Evolutionary conservation across 805 yeast species (phyloP).

Genomic region (Saccharomycopsis olivae): DNA sequence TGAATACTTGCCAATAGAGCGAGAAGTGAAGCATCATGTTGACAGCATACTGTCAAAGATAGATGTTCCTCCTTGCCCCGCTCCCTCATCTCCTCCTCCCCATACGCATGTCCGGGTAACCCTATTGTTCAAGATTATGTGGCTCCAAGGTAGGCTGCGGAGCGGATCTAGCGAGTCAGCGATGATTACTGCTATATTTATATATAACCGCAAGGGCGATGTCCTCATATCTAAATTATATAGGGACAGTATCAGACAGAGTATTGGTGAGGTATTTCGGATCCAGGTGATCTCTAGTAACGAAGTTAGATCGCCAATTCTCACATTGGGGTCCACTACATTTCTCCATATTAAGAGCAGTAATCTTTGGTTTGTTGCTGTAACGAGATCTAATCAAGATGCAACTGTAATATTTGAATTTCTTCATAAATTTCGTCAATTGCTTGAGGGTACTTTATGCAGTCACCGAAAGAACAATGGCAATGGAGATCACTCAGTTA

Average conservation of each 20-base stretch:
- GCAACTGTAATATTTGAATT: constrained; percentile 74
- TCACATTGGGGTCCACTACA: constrained; percentile 88
- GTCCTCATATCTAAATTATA: constrained; percentile 64
- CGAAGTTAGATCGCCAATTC: constrained; percentile 49
- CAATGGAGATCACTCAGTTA: constrained; percentile 4
- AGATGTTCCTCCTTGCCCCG: too few species aligned
- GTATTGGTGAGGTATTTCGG: constrained; percentile 81
- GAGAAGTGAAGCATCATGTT: too few species aligned
- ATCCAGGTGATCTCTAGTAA: constrained; percentile 71
- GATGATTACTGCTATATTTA: constrained; percentile 79
- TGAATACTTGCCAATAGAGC: too few species aligned
- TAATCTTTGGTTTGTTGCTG: constrained; percentile 72
- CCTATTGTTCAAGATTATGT: too few species aligned
- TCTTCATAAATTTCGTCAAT: constrained; percentile 46
- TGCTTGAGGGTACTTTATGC: constrained; percentile 36
- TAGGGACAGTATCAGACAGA: constrained; percentile 65
- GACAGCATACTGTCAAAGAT: too few species aligned
- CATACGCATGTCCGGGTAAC: too few species aligned
- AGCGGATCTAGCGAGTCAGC: too few species aligned
- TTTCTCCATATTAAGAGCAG: constrained; percentile 64
- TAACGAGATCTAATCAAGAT: constrained; percentile 83
- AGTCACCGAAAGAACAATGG: neutral
- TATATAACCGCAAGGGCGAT: constrained; percentile 76
- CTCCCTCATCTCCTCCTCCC: too few species aligned
- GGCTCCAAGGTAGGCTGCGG: too few species aligned